These are phyloP conservation scores for Phytophthora pinifolia DNA, from an alignment of 352 stramenopile genomes.

Conservation along the genomic window DNA sequence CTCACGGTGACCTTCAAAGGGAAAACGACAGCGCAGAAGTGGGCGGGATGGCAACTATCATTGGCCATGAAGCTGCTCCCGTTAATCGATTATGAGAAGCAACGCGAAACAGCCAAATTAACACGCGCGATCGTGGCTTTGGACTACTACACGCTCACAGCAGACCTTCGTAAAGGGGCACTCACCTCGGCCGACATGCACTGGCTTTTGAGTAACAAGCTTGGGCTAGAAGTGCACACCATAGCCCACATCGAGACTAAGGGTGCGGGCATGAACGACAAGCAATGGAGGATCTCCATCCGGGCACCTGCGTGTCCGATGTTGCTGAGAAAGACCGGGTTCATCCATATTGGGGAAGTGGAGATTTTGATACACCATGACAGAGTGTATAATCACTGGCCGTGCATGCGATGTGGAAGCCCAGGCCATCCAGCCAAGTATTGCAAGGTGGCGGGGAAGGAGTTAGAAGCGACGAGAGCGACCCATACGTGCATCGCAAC, in stretches of 20 bases:
- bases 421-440: neutral
- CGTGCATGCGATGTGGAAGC: neutral
- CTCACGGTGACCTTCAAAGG: slow-evolving; percentile 5
- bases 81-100: slow-evolving; percentile 1
- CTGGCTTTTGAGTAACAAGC: neutral
- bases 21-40: neutral
- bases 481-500: neutral
- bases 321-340: neutral
- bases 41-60: neutral
- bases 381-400: too few relatives aligned
- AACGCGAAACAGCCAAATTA: neutral
- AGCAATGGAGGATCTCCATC: neutral
- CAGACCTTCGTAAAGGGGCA: neutral
- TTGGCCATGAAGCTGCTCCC: neutral
- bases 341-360: neutral
- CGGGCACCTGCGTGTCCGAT: neutral
- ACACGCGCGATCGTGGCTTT: neutral
- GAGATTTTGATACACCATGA: neutral
- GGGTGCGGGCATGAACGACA: neutral
- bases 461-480: neutral
- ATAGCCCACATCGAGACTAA: neutral
- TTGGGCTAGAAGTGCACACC: neutral
- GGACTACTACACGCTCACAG: slow-evolving; percentile 1
- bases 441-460: neutral
- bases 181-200: neutral